Evolutionary conservation across 805 yeast species (phyloP), one percentile per base, ranked within the genome.

Genomic region (Jamesozyma piceae): DNA sequence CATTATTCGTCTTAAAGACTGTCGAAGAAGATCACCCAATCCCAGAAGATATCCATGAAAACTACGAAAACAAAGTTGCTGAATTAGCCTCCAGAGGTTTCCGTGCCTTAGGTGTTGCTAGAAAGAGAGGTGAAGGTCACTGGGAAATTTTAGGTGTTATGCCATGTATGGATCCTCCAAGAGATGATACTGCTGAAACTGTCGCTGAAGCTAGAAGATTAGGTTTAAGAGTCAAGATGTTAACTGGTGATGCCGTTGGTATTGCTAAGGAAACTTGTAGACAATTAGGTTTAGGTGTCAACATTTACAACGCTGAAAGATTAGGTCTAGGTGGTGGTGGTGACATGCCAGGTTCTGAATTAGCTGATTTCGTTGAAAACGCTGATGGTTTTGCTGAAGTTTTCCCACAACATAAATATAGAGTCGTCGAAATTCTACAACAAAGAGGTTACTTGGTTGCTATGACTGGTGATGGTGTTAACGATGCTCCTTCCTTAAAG

Each of bases 401-500:
- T 66, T 87, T 87, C 94, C 96, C 96, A 58, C 95, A 87, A 77
- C 95, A 87, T 77, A 87, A 87, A 75, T 86, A 84, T 76, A 85
- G 82, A 67, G 95, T 89, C 63, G 96, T 87, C 70, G 95, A 86
- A 74, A 85, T 86, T 67, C 78, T 87, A 70, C 95, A 87, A 77
- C 77, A 81, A 68, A 82, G 95, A 78, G 95, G 95, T 72, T 86
- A 83, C 81, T 78, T 87, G 73, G 95, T 88, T 73, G 96, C 95
- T 71, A 87, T 87, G 96, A 87, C 96, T 76, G 96, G 96, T 83
- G 96, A 87, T 68, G 96, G 96, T 85, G 95, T 87, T 67, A 87
- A 87, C 77, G 96, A 87, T 73, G 95, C 95, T 62, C 96, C 96
- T 63, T 87, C 95, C 53, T 78, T 87, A 73, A 87, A 87, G 87